Conservation (phyloP, 192 early-diverging fungal species). For the Coemansia sp. region DNA sequence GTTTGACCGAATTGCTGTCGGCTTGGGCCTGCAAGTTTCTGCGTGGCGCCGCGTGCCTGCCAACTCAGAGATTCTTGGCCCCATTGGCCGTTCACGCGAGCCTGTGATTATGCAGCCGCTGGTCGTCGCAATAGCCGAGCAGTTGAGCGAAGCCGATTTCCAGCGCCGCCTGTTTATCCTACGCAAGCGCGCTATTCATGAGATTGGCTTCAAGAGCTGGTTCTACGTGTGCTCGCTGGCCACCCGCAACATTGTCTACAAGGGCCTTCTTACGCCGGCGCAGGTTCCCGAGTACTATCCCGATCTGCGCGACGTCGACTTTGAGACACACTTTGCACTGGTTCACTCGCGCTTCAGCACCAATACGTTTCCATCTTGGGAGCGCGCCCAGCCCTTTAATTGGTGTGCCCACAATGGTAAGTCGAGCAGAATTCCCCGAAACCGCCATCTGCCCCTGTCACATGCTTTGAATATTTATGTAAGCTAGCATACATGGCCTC, state of each 20-base stretch:
- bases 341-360: constrained; percentile 99
- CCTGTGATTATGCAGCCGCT: constrained; percentile 93
- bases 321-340: constrained; percentile 88
- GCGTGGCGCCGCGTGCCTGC: constrained; percentile 90
- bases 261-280: constrained; percentile 91
- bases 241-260: constrained; percentile 92
- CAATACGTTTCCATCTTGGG: constrained; percentile 99
- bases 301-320: constrained; percentile 82
- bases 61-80: constrained; percentile 86
- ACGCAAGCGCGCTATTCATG: constrained; percentile 86
- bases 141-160: constrained; percentile 57
- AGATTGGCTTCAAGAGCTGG: constrained; percentile 83
- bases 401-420: constrained; percentile 98
- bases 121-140: constrained; percentile 59
- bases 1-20: constrained; percentile 79
- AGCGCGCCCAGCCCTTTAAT: constrained; percentile 97
- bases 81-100: constrained; percentile 83
- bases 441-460: too few relatives aligned
- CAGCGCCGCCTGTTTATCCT: constrained; percentile 86
- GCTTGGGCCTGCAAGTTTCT: constrained; percentile 71
- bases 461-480: too few relatives aligned
- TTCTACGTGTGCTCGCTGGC: constrained; percentile 98
- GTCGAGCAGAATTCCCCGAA: not conserved
- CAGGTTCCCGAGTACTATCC: constrained; percentile 93
- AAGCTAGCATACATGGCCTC: too few relatives aligned